Conservation (phyloP, 768 basidiomycete species). For the Hericium rajendrae region DNA sequence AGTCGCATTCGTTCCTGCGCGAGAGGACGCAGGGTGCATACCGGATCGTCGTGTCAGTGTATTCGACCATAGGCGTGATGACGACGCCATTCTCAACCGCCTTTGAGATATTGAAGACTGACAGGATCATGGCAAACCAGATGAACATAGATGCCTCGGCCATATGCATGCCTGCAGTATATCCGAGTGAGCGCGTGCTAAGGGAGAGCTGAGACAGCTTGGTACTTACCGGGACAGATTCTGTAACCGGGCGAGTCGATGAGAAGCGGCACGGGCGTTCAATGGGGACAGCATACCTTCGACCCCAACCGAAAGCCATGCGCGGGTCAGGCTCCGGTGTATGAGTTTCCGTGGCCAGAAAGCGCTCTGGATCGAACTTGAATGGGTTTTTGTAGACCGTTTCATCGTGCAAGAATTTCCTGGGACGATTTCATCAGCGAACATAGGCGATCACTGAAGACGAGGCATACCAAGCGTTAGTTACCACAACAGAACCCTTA, state of each 20-base stretch:
- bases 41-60: neutral
- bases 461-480: conserved; percentile 4
- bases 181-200: too few relatives aligned
- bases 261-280: too few relatives aligned
- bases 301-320: neutral
- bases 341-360: neutral
- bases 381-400: conserved; percentile 23
- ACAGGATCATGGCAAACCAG: neutral
- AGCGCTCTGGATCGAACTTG: neutral
- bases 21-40: neutral
- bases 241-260: neutral
- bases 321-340: neutral
- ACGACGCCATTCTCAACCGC: neutral
- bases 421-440: neutral
- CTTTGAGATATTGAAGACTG: neutral
- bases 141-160: neutral
- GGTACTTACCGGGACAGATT: neutral
- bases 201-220: neutral
- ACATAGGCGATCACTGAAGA: neutral
- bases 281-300: neutral
- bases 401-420: conserved; percentile 24
- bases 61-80: neutral
- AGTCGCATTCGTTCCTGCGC: neutral
- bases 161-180: neutral
- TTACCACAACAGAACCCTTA: conserved; percentile 6